Conservation (phyloP, 2,329 filamentous ascomycete species). For the Penicillium paneum region DNA sequence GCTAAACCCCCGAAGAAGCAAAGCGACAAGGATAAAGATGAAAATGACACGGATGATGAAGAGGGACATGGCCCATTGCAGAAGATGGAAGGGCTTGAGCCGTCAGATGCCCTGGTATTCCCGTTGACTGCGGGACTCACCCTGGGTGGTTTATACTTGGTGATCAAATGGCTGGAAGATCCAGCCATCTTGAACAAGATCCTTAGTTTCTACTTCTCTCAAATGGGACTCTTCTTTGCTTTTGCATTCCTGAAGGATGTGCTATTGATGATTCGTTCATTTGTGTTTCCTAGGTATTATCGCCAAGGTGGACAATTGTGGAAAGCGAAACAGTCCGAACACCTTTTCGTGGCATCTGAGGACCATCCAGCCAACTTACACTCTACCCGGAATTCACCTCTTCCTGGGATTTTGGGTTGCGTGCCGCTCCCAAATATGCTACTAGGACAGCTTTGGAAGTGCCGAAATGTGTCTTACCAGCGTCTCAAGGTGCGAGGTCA, state of each 20-base stretch:
- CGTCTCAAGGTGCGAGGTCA: constrained; percentile 53
- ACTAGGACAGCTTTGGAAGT: constrained; percentile 46
- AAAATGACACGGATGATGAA: constrained; percentile 43
- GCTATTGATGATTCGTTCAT: constrained; percentile 60
- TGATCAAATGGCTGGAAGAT: constrained; percentile 86
- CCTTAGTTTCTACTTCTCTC: constrained; percentile 77
- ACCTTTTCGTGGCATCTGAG: constrained; percentile 26
- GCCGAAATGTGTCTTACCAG: constrained; percentile 48
- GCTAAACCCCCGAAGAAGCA: constrained; percentile 56
- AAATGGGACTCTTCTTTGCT: constrained; percentile 74
- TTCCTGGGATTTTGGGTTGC: constrained; percentile 50
- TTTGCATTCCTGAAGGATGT: constrained; percentile 70
- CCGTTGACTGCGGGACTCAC: constrained; percentile 72
- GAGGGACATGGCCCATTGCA: constrained; percentile 54
- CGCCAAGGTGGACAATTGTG: constrained; percentile 51
- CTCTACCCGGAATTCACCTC: constrained; percentile 44
- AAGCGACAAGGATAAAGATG: constrained; percentile 28
- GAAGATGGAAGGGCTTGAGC: constrained; percentile 65
- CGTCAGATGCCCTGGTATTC: constrained; percentile 79
- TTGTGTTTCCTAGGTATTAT: constrained; percentile 74
- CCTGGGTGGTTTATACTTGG: constrained; percentile 74
- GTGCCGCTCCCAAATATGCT: constrained; percentile 45
- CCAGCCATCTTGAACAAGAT: constrained; percentile 77
- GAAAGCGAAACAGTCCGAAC: constrained; percentile 37
- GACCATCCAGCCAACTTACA: constrained; percentile 8